These are phyloP conservation scores for Ascosphaera pollenicola DNA, from an alignment of 2,329 filamentous ascomycete species.

Conservation along the genomic window DNA sequence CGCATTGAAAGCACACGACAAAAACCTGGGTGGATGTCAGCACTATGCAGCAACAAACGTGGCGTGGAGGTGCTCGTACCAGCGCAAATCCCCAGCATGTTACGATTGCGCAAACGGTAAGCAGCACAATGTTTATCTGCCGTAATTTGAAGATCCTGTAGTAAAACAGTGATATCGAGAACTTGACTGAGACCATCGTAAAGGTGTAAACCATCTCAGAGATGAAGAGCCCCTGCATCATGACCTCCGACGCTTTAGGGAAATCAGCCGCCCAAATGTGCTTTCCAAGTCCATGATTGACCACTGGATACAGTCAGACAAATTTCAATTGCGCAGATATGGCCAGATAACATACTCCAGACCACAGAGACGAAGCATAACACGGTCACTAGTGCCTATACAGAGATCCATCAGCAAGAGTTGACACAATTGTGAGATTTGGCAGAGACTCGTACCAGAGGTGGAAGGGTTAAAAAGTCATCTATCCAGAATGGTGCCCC, in stretches of 20 bases:
- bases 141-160: slow-evolving; percentile 1
- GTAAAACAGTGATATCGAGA: slow-evolving; percentile 1
- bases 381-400: neutral
- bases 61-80: neutral
- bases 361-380: neutral
- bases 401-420: neutral
- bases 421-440: neutral
- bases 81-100: slow-evolving; percentile 2
- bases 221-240: slow-evolving; percentile 1
- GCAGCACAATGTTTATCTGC: slow-evolving; percentile 1
- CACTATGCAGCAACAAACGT: neutral
- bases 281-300: slow-evolving; percentile 1
- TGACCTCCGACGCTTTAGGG: neutral
- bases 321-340: neutral
- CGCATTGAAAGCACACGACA: slow-evolving; percentile 1
- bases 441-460: neutral
- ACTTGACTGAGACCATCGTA: slow-evolving; percentile 1
- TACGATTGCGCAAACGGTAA: neutral
- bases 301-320: slow-evolving; percentile 1
- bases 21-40: neutral
- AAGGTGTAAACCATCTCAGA: slow-evolving; percentile 2
- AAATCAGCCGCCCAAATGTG: slow-evolving; percentile 1
- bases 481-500: neutral
- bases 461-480: neutral
- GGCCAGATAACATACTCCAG: neutral